Conservation (phyloP, 805 yeast genomes). For the Ogataea trehaloabstinens region DNA sequence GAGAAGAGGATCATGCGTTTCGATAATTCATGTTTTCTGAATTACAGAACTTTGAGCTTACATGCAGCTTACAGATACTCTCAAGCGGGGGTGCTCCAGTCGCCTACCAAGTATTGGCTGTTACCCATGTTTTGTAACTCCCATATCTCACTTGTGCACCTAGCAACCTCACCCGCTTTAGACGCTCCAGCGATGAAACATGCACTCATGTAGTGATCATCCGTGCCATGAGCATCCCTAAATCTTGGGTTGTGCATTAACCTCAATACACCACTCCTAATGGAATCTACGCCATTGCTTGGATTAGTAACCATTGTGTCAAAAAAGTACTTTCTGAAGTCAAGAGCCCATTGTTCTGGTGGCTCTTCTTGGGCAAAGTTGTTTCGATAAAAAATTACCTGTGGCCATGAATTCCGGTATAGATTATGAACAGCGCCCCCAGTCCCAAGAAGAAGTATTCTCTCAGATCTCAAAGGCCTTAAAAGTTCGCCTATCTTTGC, state of each 20-base stretch:
- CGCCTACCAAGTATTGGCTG: constrained; percentile 8
- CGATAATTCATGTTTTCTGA: too few species aligned
- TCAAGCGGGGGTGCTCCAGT: too few species aligned
- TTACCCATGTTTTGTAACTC: constrained; percentile 10
- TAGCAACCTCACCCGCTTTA: constrained; percentile 3
- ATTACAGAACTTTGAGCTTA: too few species aligned
- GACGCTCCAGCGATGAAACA: constrained; percentile 10
- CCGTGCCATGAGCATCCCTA: constrained; percentile 11
- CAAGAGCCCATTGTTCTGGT: constrained; percentile 11
- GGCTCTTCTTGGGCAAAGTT: constrained; percentile 9
- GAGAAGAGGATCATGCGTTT: too few species aligned
- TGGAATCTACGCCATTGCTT: constrained; percentile 3
- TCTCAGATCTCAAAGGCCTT: constrained; percentile 4
- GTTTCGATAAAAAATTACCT: constrained; percentile 7
- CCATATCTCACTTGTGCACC: constrained; percentile 10
- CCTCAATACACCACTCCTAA: constrained; percentile 5
- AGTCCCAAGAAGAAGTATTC: constrained; percentile 8
- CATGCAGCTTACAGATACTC: too few species aligned
- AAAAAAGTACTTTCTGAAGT: constrained; percentile 7
- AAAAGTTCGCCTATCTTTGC: constrained; percentile 8
- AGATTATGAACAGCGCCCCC: constrained; percentile 10
- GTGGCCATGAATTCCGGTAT: constrained; percentile 9
- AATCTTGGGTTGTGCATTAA: constrained; percentile 9
- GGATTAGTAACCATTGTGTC: constrained; percentile 9
- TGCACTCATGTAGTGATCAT: constrained; percentile 11